Percentiles rank a stretch among this genome's conserved stretches.
Conservation (phyloP, 768 basidiomycete species). For the Naganishia friedmannii region DNA sequence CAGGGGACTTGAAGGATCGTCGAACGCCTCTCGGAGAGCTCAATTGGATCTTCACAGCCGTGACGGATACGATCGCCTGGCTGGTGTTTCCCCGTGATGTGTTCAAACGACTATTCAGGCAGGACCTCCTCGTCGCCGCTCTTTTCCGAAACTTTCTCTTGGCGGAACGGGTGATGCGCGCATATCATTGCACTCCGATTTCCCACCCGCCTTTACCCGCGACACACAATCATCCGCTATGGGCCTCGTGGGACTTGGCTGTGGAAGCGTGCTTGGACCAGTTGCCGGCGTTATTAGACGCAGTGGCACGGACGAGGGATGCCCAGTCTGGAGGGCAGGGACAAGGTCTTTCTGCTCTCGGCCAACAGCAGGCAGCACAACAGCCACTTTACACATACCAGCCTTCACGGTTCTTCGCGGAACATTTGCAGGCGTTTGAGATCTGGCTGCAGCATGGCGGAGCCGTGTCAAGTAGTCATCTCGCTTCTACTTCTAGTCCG, state of each 20-base stretch:
- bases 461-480: conserved; percentile 32
- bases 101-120: conserved; percentile 89
- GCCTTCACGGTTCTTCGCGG: conserved; percentile 88
- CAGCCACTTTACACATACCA: conserved; percentile 65
- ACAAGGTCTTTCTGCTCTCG: neutral
- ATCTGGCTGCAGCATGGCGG: conserved; percentile 94
- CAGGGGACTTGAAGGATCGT: conserved; percentile 93
- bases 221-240: conserved; percentile 94
- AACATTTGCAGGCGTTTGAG: conserved; percentile 94
- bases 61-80: conserved; percentile 99
- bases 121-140: conserved; percentile 91
- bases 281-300: conserved; percentile 71
- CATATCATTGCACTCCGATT: conserved; percentile 93
- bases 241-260: conserved; percentile 97
- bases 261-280: conserved; percentile 91
- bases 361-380: conserved; percentile 48
- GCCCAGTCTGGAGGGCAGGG: neutral
- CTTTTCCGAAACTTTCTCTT: conserved; percentile 95
- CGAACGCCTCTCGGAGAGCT: conserved; percentile 94
- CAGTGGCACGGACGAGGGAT: conserved; percentile 45
- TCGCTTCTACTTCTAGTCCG: neutral
- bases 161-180: conserved; percentile 96
- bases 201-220: conserved; percentile 86
- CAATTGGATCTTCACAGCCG: conserved; percentile 99
- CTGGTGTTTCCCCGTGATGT: conserved; percentile 89